Evolutionary conservation across 768 basidiomycete species (phyloP).

Genomic region (Russula sp.): DNA sequence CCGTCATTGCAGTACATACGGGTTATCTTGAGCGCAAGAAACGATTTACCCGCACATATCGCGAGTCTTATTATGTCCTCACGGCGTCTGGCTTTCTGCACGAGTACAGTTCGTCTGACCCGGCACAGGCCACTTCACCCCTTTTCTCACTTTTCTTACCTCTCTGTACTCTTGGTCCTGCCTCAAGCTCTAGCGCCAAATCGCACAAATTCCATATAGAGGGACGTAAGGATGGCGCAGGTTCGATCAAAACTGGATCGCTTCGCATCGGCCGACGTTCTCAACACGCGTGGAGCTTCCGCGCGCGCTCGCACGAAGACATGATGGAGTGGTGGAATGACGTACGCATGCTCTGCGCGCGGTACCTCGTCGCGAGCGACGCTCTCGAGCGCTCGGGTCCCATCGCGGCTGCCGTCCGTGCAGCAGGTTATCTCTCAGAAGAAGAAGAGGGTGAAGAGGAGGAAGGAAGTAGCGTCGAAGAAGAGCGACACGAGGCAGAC

Average conservation of each 20-base stretch:
- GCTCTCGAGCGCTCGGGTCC: conserved; percentile 88
- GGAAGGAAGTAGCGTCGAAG: conserved; percentile 55
- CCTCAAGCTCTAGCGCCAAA: conserved; percentile 55
- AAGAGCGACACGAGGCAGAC: conserved; percentile 41
- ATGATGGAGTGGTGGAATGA: conserved; percentile 99
- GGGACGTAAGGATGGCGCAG: conserved; percentile 75
- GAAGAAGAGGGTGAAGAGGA: conserved; percentile 57
- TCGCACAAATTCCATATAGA: conserved; percentile 98
- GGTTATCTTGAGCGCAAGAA: conserved; percentile 94
- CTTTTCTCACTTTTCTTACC: conserved; percentile 88
- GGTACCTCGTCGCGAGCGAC: conserved; percentile 92
- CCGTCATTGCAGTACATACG: conserved; percentile 76
- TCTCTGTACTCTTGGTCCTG: conserved; percentile 91
- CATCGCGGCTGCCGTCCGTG: conserved; percentile 84
- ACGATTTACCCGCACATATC: conserved; percentile 80
- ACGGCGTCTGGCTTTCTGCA: conserved; percentile 96
- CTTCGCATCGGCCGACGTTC: conserved; percentile 34
- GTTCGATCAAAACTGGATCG: conserved; percentile 53
- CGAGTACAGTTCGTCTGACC: conserved; percentile 78
- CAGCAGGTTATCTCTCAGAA: conserved; percentile 82
- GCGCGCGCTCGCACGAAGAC: conserved; percentile 82
- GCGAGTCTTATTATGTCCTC: conserved; percentile 85
- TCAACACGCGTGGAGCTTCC: conserved; percentile 81
- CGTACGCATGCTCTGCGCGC: conserved; percentile 83
- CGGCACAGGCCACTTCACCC: conserved; percentile 50